phyloP scores from a whole-genome alignment of 2,329 filamentous ascomycete genomes.

The Plectosphaerella sp. region DNA sequence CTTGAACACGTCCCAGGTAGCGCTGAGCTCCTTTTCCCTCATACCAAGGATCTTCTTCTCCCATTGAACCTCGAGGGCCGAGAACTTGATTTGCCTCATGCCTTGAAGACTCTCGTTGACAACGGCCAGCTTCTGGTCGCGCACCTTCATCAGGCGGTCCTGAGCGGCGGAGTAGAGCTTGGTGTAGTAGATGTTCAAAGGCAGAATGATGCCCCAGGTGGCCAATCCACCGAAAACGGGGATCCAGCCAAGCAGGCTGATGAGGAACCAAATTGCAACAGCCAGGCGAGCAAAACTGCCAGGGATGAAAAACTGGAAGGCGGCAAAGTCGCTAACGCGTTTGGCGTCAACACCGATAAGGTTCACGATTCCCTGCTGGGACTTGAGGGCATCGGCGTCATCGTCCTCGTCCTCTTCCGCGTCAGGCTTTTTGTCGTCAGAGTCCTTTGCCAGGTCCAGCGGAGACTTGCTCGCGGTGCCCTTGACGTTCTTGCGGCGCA shows the following conservation, averaged over 20 bases:
- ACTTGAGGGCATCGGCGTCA: conserved; percentile 25
- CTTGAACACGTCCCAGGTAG: conserved; percentile 62
- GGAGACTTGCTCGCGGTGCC: conserved; percentile 41
- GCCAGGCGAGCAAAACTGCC: conserved; percentile 58
- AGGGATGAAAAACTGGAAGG: conserved; percentile 62
- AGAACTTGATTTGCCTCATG: conserved; percentile 82
- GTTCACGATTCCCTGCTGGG: conserved; percentile 69
- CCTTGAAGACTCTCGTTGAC: conserved; percentile 74
- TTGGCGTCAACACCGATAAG: conserved; percentile 72
- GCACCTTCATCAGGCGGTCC: conserved; percentile 67
- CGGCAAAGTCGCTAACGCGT: conserved; percentile 64
- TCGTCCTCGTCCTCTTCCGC: conserved; percentile 14
- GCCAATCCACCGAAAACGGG: conserved; percentile 61
- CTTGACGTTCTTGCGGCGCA: conserved; percentile 74
- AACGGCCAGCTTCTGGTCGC: conserved; percentile 71
- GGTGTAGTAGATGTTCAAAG: conserved; percentile 64
- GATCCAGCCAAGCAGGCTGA: conserved; percentile 68
- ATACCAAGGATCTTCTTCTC: conserved; percentile 59
- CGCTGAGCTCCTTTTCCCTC: conserved; percentile 63
- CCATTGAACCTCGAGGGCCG: conserved; percentile 72
- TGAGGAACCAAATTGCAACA: conserved; percentile 62
- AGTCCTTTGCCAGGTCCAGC: conserved; percentile 26
- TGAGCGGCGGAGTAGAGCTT: conserved; percentile 62
- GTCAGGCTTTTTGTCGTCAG: conserved; percentile 22
- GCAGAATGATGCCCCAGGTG: conserved; percentile 60